phyloP scores from a whole-genome alignment of 371 early-diverging fungal genomes.

The Actinomucor elegans region DNA sequence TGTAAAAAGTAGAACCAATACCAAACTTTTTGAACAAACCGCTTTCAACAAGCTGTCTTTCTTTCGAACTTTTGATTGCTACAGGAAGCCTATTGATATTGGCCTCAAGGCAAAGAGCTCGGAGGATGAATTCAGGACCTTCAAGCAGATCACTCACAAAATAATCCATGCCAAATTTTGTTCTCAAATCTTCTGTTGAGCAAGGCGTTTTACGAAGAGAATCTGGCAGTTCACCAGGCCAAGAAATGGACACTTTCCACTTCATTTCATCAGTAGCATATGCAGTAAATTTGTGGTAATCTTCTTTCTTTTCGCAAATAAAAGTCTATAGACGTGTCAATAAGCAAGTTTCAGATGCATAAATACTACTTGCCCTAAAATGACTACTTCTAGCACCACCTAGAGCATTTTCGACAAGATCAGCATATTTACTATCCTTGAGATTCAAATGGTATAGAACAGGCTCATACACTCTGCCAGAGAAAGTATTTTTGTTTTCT shows the following conservation, averaged over 20 bases:
- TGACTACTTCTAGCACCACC: conserved; percentile 33
- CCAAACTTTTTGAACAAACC: conserved; percentile 45
- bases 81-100: conserved; percentile 66
- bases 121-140: conserved; percentile 68
- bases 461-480: conserved; percentile 75
- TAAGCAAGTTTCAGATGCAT: background rate
- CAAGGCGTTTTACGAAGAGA: conserved; percentile 42
- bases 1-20: conserved; percentile 50
- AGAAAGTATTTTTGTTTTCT: conserved; percentile 61
- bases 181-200: conserved; percentile 29
- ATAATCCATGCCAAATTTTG: conserved; percentile 68
- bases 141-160: conserved; percentile 76
- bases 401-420: conserved; percentile 62
- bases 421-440: conserved; percentile 60
- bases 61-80: conserved; percentile 38
- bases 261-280: conserved; percentile 59
- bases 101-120: conserved; percentile 61
- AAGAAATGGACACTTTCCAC: conserved; percentile 64
- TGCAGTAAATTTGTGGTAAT: conserved; percentile 69
- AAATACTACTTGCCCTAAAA: conserved; percentile 50
- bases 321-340: conserved; percentile 57
- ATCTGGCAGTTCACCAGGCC: conserved; percentile 35
- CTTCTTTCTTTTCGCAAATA: conserved; percentile 74
- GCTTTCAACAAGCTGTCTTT: conserved; percentile 35
- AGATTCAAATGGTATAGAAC: conserved; percentile 66